Evolutionary conservation across 2,329 filamentous ascomycete species (phyloP), one percentile per base, ranked within the genome.

Genomic region (Conoideocrella luteorostrata): DNA sequence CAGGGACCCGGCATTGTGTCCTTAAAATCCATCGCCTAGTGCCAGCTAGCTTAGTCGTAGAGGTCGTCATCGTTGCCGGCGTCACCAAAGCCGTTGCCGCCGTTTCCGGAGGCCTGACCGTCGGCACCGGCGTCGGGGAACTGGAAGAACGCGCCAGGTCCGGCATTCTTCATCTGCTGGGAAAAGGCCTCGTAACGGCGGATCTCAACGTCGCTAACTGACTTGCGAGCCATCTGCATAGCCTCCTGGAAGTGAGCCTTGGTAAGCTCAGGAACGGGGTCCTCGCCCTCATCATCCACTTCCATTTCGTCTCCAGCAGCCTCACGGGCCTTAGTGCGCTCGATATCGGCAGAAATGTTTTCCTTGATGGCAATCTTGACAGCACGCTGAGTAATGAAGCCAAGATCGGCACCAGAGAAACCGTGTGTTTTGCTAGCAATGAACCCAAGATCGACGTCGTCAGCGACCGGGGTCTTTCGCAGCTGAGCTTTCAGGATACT

Each of bases 301-400:
- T 68, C 66, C 80, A 94, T 91, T 57, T 87, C 85, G 59, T 88
- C 86, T 48, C 86, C 88, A 55, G 84, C 77, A 50, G 86, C 90
- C 71, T 95, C 91, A 45, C 86, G 88, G 59, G 85, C 84, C 80
- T 95, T 95, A 61, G 77, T 75, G 55, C 88, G 86, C 70, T 95
- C 87, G 56, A 98, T 97, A 50, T 97, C 91, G 37, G 77, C 64
- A 15, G 82, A 74, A 58, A 98, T 98, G 23, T 91, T 83, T 74
- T 98, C 84, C 80, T 98, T 98, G 75, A 98, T 98, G 57, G 93
- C 93, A 61, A 97, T 84, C 82, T 98, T 98, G 76, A 95, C 93
- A 43, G 93, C 93, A 66, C 93, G 89, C 75, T 98, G 93, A 20
- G 93, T 96, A 64, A 98, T 90, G 75, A 97, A 98, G 51, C 93